Percentiles rank a stretch among this genome's conserved stretches.
phyloP scores from a whole-genome alignment of 129 eudicot species.

The Flaveria sonorensis region DNA sequence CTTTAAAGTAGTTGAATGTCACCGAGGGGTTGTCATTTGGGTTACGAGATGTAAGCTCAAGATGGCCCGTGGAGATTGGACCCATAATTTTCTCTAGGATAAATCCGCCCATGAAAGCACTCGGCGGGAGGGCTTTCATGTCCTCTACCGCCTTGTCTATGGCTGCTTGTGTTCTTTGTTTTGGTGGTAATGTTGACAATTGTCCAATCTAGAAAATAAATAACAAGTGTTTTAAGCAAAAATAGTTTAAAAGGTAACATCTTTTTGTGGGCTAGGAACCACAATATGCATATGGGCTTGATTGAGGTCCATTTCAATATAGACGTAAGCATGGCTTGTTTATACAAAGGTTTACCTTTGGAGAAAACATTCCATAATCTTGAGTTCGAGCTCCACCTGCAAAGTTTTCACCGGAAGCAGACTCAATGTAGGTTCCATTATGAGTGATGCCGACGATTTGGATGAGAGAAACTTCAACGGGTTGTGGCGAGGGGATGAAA shows the following conservation, averaged over 20 bases:
- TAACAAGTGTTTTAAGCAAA: neutral
- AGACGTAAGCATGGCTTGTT: neutral
- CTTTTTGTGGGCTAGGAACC: neutral
- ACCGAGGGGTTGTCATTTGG: conserved; percentile 73
- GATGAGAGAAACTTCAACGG: conserved; percentile 79
- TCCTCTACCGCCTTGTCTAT: conserved; percentile 57
- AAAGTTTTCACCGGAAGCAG: conserved; percentile 70
- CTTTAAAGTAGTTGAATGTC: conserved; percentile 80
- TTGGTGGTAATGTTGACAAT: conserved; percentile 82
- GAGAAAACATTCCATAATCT: conserved; percentile 88
- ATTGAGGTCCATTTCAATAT: conserved; percentile 6
- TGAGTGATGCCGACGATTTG: conserved; percentile 83
- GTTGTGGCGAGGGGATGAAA: conserved; percentile 72
- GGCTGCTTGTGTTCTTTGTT: conserved; percentile 80
- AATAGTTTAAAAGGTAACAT: too few species aligned
- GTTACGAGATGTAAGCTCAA: conserved; percentile 48
- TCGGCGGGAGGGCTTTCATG: conserved; percentile 51
- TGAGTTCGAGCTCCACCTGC: conserved; percentile 39
- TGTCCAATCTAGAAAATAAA: conserved; percentile 68
- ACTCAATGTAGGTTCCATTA: conserved; percentile 77
- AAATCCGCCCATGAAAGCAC: conserved; percentile 78
- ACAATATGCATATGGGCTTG: neutral
- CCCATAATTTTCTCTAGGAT: conserved; percentile 76
- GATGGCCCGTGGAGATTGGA: conserved; percentile 74
- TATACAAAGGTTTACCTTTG: conserved; percentile 46